Evolutionary conservation across 805 yeast genomes (phyloP).

Genomic region (Candida railenensis): DNA sequence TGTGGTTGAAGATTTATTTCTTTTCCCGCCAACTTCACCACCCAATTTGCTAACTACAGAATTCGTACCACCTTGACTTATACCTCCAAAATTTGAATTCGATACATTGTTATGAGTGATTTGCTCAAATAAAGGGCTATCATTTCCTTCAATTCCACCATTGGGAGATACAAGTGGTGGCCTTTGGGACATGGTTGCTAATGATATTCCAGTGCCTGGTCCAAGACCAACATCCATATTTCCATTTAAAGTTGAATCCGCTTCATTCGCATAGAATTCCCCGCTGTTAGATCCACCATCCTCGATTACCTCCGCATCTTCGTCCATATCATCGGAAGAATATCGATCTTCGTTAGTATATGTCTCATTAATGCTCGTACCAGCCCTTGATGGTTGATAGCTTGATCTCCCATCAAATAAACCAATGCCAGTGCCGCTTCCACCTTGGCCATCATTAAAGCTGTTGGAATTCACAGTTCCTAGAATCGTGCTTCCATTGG

Average conservation of each 20-base stretch:
- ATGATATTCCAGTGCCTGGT: neutral
- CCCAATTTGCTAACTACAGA: conserved; percentile 16
- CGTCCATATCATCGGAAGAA: conserved; percentile 24
- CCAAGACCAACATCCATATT: neutral
- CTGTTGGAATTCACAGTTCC: neutral
- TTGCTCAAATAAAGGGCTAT: neutral
- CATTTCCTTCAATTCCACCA: neutral
- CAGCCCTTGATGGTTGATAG: conserved; percentile 10
- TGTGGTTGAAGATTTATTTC: conserved; percentile 29
- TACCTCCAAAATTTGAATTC: conserved; percentile 6
- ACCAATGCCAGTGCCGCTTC: conserved; percentile 12
- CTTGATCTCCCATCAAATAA: conserved; percentile 10
- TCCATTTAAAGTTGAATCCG: conserved; percentile 4
- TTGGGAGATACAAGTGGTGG: neutral
- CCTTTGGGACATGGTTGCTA: neutral
- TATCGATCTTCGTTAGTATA: conserved; percentile 25
- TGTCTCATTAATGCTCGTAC: conserved; percentile 18
- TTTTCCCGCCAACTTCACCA: conserved; percentile 13
- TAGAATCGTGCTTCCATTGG: conserved; percentile 3
- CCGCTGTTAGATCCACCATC: conserved; percentile 32
- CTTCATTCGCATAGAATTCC: conserved; percentile 16
- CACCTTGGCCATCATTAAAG: neutral
- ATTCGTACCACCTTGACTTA: neutral
- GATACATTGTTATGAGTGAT: neutral
- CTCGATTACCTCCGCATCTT: conserved; percentile 17